Base-by-base conservation (phyloP, 2,329 filamentous ascomycete species). In the Xylaria hypoxylon region DNA sequence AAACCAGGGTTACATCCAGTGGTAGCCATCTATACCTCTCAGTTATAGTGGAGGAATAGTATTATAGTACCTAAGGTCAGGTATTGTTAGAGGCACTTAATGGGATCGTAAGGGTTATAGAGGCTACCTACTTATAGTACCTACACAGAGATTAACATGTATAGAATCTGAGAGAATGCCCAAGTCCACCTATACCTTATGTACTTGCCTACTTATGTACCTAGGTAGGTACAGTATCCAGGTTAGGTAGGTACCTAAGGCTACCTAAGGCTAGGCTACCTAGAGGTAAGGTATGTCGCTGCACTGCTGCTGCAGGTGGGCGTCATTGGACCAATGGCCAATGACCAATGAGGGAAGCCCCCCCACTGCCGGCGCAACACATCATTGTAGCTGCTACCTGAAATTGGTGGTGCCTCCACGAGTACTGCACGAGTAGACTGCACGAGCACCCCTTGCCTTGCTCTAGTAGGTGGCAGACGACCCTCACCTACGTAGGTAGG, bases 301-400 rank as follows among this genome's bases (percentile, higher is more conserved):
- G 52, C 35, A 38, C 35, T 26, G 24, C 17, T 33, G 35, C 62
- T 67, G 57, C 55, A 24, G 53, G 53, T 55, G 59, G 51, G 51
- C 48, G 48, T 59, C 64, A 64, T 60, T 64, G 60, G 55, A 47
- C 62, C 62, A n/a, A n/a, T n/a, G n/a, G n/a, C n/a, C n/a, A n/a
- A n/a, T n/a, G 55, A 47, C 62, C 62, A 62, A 62, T 68, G 57
- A 56, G 51, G 53, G 52, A 22, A 3, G 56, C 44, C 45, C 22
- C 52, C 26, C 57, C 50, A 59, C 51, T 55, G 57, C 58, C 44
- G 35, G 58, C 53, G 55, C 50, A 47, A 71, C 69, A 68, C 68
- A 70, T 70, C 68, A 71, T 68, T 60, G 59, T 50, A 64, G 63
- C 62, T 68, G 68, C 59, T 70, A 70, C 68, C 68, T 71, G 59